Evolutionary conservation across 2,329 filamentous ascomycete species (phyloP), one percentile per base, ranked within the genome.

Genomic region (Penicillium expansum): DNA sequence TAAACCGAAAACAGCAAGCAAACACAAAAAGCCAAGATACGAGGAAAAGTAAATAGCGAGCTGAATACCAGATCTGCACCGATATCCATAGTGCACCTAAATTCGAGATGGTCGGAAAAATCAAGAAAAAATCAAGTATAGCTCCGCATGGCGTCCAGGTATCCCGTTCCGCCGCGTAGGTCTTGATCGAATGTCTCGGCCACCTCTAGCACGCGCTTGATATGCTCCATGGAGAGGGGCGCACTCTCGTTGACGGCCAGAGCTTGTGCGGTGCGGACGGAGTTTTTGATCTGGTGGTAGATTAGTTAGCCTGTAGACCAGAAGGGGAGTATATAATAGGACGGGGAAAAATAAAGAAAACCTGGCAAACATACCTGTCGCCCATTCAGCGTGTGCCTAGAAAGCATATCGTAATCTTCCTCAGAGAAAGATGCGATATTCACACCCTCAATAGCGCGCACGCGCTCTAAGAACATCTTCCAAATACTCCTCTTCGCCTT

Each of bases 131-230:
- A 42, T 60, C 69, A 77, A 37, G 76, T 77, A 66, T 94, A 94
- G 68, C 87, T 90, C 62, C 88, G 82, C 91, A 94, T 93, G 0
- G 90, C 90, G 70, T 94, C 91, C 63, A 89, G 79, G 65, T 91
- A 95, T 0, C 91, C 91, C 0, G 83, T 81, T 0, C 91, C 91
- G 5, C 91, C 92, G 71, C 88, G 91, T 49, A 96, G 79, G 70
- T 96, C 91, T 30, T 86, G 83, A 62, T 93, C 89, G 72, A 96
- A 96, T 35, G 85, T 88, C 72, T 90, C 86, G 24, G 89, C 87
- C 2, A 95, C 90, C 42, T 92, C 89, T n/a, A 96, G 81, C 13
- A 96, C 90, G 59, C 90, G 84, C 63, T 83, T 84, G 70, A 96
- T 88, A 68, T 96, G 91, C 48, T 81, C 81, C 88, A 96, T 92